phyloP scores from a whole-genome alignment of 2,329 filamentous ascomycete genomes.

The Dothidotthia symphoricarpi region DNA sequence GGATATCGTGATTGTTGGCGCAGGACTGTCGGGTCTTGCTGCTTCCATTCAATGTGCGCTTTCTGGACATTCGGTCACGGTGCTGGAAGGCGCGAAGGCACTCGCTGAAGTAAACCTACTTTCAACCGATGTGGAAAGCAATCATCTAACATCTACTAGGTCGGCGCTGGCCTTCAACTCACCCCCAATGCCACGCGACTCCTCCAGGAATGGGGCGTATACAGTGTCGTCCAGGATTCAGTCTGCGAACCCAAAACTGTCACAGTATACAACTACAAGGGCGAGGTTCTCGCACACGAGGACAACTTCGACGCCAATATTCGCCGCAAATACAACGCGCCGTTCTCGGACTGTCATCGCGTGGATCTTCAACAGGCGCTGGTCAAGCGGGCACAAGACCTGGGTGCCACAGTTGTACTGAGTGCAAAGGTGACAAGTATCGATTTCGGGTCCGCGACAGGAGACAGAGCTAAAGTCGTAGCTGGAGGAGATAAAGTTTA shows the following conservation, averaged over 20 bases:
- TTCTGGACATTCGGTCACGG: slow-evolving; percentile 43
- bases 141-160: slow-evolving; percentile 13
- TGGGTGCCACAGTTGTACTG: slow-evolving; percentile 55
- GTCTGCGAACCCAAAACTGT: slow-evolving; percentile 49
- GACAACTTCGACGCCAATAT: slow-evolving; percentile 55
- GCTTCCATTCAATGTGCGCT: slow-evolving; percentile 46
- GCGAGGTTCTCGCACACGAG: slow-evolving; percentile 51
- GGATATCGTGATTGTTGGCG: slow-evolving; percentile 36
- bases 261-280: slow-evolving; percentile 55
- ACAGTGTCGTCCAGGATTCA: slow-evolving; percentile 43
- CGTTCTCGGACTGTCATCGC: slow-evolving; percentile 61
- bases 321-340: slow-evolving; percentile 54
- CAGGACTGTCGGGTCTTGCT: slow-evolving; percentile 46
- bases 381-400: slow-evolving; percentile 50
- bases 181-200: slow-evolving; percentile 48
- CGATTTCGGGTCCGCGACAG: slow-evolving; percentile 45
- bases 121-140: neutral
- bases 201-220: slow-evolving; percentile 53
- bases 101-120: slow-evolving; percentile 43
- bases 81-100: slow-evolving; percentile 44
- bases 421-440: slow-evolving; percentile 50
- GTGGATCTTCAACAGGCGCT: slow-evolving; percentile 60
- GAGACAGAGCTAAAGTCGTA: slow-evolving; percentile 40
- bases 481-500: slow-evolving; percentile 44
- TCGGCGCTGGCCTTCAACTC: slow-evolving; percentile 39